phyloP scores from a whole-genome alignment of 1,284 basidiomycete species.

The Boletus semigastroideus region DNA sequence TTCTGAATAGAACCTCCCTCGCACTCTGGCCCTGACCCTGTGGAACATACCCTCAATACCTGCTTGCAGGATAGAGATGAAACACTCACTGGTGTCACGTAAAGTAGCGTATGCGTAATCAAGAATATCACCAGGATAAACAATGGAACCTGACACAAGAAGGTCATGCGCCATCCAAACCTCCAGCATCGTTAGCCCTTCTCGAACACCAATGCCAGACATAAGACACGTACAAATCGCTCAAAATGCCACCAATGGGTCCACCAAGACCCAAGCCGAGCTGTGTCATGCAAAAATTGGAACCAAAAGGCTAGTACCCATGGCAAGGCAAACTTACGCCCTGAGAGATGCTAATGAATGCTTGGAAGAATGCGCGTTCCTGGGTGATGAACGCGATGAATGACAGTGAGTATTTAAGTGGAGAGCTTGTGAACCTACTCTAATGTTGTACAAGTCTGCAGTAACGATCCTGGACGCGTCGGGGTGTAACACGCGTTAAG shows the following conservation, averaged over 20 bases:
- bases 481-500: background rate
- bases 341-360: slow-evolving; percentile 14
- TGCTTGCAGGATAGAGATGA: background rate
- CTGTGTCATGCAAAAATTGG: slow-evolving; percentile 1
- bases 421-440: slow-evolving; percentile 5
- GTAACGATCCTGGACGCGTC: slow-evolving; percentile 17
- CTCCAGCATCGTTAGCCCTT: slow-evolving; percentile 3
- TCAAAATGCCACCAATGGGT: slow-evolving; percentile 18
- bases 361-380: slow-evolving; percentile 21
- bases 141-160: slow-evolving; percentile 18
- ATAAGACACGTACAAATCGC: slow-evolving; percentile 12
- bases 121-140: slow-evolving; percentile 16
- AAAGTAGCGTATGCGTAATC: slow-evolving; percentile 15
- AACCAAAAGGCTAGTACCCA: background rate
- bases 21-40: slow-evolving; percentile 22
- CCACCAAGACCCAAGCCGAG: slow-evolving; percentile 23
- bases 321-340: slow-evolving; percentile 8
- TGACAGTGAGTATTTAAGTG: background rate
- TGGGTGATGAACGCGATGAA: background rate
- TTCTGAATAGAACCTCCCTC: slow-evolving; percentile 20
- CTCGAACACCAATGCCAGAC: background rate
- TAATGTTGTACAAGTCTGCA: slow-evolving; percentile 20
- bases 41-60: background rate
- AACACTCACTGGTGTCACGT: slow-evolving; percentile 17
- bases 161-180: slow-evolving; percentile 23